Percentiles rank a stretch among this genome's conserved stretches.
These are phyloP conservation scores for Sparassis latifolia DNA, from an alignment of 1,284 basidiomycete species.

Conservation along the genomic window DNA sequence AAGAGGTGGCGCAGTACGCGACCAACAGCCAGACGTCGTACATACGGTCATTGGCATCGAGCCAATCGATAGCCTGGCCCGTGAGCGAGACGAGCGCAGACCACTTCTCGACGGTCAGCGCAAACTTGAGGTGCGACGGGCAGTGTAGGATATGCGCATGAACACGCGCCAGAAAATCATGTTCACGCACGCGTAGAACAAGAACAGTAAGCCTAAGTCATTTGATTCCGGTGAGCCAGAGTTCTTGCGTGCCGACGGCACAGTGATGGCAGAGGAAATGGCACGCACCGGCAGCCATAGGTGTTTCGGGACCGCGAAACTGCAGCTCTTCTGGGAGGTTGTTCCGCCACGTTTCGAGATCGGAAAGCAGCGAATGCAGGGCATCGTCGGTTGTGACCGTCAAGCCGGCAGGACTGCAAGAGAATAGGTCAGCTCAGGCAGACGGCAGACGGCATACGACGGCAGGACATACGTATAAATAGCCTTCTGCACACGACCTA, in stretches of 20 bases:
- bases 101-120: conserved; percentile 78
- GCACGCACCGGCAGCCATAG: conserved; percentile 53
- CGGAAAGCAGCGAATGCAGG: conserved; percentile 60
- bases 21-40: conserved; percentile 87
- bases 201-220: conserved; percentile 68
- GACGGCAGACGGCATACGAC: background rate
- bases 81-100: conserved; percentile 65
- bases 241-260: no score
- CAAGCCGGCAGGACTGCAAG: conserved; percentile 74
- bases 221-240: no score
- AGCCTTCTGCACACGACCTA: conserved; percentile 86
- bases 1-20: conserved; percentile 85
- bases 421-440: conserved; percentile 7
- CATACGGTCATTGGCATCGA: conserved; percentile 71
- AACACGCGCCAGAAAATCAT: conserved; percentile 94
- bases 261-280: no score
- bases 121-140: conserved; percentile 81
- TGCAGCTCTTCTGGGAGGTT: conserved; percentile 70
- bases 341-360: conserved; percentile 75
- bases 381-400: conserved; percentile 76
- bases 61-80: conserved; percentile 84
- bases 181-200: conserved; percentile 81
- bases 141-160: conserved; percentile 90
- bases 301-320: conserved; percentile 64
- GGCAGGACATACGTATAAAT: conserved; percentile 66